Conservation (phyloP, 2,329 filamentous ascomycete species). For the Drechslerella dactyloides region DNA sequence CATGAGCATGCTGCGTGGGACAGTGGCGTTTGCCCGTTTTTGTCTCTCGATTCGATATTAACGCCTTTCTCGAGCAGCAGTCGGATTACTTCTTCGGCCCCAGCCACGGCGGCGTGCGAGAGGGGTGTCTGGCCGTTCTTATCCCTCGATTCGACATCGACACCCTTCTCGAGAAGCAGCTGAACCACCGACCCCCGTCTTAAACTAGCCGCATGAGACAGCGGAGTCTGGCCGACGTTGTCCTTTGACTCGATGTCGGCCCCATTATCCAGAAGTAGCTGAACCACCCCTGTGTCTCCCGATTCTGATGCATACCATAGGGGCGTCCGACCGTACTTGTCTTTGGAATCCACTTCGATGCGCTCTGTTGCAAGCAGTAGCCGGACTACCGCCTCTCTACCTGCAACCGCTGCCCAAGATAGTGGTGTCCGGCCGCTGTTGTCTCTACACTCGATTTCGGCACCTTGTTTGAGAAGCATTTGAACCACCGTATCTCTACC, state of each 20-base stretch:
- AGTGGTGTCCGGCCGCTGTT: conserved; percentile 16
- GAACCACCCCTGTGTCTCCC: not conserved
- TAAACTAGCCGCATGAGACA: not conserved
- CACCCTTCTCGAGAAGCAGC: not conserved
- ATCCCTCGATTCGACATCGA: not conserved
- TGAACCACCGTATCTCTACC: conserved; percentile 47
- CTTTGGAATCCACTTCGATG: not conserved
- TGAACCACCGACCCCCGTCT: not conserved
- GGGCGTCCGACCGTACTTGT: not conserved
- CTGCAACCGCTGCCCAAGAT: not conserved
- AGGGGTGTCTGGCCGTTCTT: not conserved
- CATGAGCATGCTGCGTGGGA: not conserved
- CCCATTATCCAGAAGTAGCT: not conserved
- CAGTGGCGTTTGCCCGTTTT: not conserved
- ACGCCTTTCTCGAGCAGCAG: not conserved
- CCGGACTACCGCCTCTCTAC: not conserved
- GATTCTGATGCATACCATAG: not conserved
- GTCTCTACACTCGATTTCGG: conserved; percentile 35
- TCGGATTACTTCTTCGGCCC: not conserved
- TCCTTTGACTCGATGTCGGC: not conserved
- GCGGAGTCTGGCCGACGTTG: not conserved
- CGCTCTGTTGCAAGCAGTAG: not conserved
- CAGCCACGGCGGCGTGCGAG: not conserved
- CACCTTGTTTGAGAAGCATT: conserved; percentile 33
- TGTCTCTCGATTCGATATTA: not conserved